phyloP scores from a whole-genome alignment of 2,329 filamentous ascomycete species.

The Truncatella angustata region DNA sequence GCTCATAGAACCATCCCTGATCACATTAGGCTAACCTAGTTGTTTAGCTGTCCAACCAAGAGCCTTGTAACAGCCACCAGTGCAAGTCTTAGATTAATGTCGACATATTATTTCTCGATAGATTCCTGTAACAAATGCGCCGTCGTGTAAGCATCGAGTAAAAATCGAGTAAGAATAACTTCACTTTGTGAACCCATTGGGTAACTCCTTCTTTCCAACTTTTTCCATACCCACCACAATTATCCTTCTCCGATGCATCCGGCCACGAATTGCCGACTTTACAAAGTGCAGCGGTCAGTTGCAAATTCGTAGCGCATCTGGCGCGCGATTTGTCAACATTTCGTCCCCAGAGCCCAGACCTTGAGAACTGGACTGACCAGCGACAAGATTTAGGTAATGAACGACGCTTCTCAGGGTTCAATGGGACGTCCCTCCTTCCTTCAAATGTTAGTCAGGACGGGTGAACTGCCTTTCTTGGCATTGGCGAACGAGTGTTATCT shows the following conservation, averaged over 20 bases:
- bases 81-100: constrained; percentile 16
- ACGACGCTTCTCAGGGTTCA: not conserved
- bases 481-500: too few relatives aligned
- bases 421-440: not conserved
- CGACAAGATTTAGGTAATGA: not conserved
- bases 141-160: not conserved
- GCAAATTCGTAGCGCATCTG: not conserved
- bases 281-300: not conserved
- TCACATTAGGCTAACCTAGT: not conserved
- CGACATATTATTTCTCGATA: constrained; percentile 26
- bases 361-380: not conserved
- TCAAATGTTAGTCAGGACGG: not conserved
- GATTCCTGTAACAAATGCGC: constrained; percentile 25
- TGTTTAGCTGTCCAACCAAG: not conserved
- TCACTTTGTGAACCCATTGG: constrained; percentile 20
- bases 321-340: not conserved
- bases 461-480: not conserved
- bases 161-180: constrained; percentile 22
- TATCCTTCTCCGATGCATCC: not conserved
- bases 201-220: constrained; percentile 4
- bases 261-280: not conserved
- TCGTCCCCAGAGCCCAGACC: not conserved
- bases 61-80: not conserved
- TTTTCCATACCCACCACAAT: not conserved
- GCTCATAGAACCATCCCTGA: not conserved